These are phyloP conservation scores for Rhododendron griersonianum DNA, from an alignment of 148 eudicot species.

Conservation along the genomic window DNA sequence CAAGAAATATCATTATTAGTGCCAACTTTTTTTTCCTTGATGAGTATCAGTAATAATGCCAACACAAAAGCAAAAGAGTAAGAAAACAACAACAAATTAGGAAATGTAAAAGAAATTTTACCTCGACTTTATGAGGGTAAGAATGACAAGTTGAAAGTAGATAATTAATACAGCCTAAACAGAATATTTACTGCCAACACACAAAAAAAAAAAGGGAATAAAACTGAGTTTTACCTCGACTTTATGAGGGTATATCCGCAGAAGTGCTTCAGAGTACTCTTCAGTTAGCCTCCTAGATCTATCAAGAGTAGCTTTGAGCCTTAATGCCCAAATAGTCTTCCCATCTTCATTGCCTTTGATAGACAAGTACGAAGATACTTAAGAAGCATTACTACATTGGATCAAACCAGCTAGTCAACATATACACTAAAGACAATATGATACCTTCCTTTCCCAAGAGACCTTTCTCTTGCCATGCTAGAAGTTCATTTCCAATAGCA, in stretches of 20 bases:
- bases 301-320: constrained; percentile 98
- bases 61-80: neutral
- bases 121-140: neutral
- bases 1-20: neutral
- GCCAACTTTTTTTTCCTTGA: neutral
- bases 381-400: neutral
- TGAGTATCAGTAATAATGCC: neutral
- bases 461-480: constrained; percentile 75
- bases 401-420: neutral
- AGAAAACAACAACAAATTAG: neutral
- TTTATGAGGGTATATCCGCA: constrained; percentile 72
- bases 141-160: neutral
- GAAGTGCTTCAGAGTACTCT: constrained; percentile 87
- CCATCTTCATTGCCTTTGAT: constrained; percentile 82
- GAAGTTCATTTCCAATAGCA: constrained; percentile 70
- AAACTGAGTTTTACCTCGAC: constrained; percentile 52
- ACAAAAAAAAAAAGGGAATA: neutral
- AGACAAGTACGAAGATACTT: constrained; percentile 14
- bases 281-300: constrained; percentile 88
- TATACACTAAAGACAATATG: neutral
- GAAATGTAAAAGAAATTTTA: neutral
- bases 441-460: constrained; percentile 74
- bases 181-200: neutral
- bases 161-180: neutral
- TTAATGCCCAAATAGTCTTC: constrained; percentile 77